These are phyloP conservation scores for Rhodotorula sphaerocarpa DNA, from an alignment of 768 basidiomycete genomes.

Conservation along the genomic window DNA sequence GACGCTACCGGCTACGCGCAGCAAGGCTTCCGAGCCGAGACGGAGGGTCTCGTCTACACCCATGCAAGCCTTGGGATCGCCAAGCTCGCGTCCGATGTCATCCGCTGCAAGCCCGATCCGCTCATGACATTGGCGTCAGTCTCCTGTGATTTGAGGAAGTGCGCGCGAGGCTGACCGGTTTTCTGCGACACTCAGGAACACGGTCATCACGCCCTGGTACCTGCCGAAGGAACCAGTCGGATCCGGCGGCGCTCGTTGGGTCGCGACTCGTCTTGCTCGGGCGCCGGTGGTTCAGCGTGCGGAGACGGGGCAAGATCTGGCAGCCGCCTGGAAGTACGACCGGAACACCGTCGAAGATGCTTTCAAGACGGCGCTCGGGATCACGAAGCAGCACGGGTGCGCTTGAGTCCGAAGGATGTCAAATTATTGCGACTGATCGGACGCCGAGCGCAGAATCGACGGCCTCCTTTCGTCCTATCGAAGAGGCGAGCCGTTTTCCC, in stretches of 20 bases:
- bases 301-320: too few relatives aligned
- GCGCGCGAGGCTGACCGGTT: too few relatives aligned
- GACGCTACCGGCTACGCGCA: constrained; percentile 35
- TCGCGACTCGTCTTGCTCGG: too few relatives aligned
- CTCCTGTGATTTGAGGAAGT: not conserved
- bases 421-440: not conserved
- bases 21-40: constrained; percentile 11
- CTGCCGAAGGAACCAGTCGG: too few relatives aligned
- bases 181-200: too few relatives aligned
- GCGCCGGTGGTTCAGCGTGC: too few relatives aligned
- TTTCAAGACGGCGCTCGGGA: too few relatives aligned
- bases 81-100: not conserved
- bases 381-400: not conserved
- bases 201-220: too few relatives aligned
- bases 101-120: too few relatives aligned
- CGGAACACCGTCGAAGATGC: too few relatives aligned
- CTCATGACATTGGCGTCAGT: not conserved
- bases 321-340: too few relatives aligned
- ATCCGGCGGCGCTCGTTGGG: too few relatives aligned
- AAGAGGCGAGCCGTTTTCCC: constrained; percentile 11
- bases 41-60: not conserved
- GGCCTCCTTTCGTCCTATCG: constrained; percentile 11
- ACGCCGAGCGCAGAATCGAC: not conserved
- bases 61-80: constrained; percentile 23
- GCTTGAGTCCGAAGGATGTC: not conserved